phyloP scores from a whole-genome alignment of 768 basidiomycete genomes.

The Suillus cothurnatus region DNA sequence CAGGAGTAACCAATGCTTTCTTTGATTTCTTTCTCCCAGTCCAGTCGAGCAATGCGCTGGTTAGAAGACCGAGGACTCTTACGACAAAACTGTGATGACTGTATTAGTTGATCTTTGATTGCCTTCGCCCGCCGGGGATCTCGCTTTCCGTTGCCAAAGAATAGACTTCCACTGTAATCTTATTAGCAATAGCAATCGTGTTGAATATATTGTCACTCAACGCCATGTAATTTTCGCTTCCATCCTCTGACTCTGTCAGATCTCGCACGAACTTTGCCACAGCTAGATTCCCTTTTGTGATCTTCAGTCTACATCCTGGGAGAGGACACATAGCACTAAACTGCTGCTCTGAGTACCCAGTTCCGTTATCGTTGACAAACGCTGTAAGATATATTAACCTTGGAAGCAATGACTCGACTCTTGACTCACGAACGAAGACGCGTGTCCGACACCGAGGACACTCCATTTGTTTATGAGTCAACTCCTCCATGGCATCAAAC shows the following conservation, averaged over 20 bases:
- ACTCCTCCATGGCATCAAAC: constrained; percentile 33
- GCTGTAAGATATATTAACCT: constrained; percentile 29
- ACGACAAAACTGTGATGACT: constrained; percentile 23
- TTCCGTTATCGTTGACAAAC: constrained; percentile 40
- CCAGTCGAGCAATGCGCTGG: constrained; percentile 28
- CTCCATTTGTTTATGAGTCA: constrained; percentile 27
- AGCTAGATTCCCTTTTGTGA: constrained; percentile 45
- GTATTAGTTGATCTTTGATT: constrained; percentile 31
- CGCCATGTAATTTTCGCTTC: constrained; percentile 36
- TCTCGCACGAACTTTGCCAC: constrained; percentile 46
- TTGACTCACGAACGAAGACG: constrained; percentile 35
- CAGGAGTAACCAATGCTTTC: constrained; percentile 30
- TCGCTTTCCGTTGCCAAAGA: constrained; percentile 26
- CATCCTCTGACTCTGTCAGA: constrained; percentile 28
- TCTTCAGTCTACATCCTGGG: constrained; percentile 38
- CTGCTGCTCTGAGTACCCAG: constrained; percentile 49
- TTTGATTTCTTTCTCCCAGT: constrained; percentile 27
- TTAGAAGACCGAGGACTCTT: constrained; percentile 3
- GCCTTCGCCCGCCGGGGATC: constrained; percentile 30
- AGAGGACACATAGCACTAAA: constrained; percentile 43
- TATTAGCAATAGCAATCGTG: not conserved
- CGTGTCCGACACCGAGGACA: constrained; percentile 39
- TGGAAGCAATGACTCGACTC: not conserved
- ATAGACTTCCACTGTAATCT: constrained; percentile 37
- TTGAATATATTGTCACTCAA: constrained; percentile 24